A percentile compares a stretch with the other conserved stretches of the same genome.
phyloP scores from a whole-genome alignment of 164 flowering plant genomes.

The Magnolia officinalis region DNA sequence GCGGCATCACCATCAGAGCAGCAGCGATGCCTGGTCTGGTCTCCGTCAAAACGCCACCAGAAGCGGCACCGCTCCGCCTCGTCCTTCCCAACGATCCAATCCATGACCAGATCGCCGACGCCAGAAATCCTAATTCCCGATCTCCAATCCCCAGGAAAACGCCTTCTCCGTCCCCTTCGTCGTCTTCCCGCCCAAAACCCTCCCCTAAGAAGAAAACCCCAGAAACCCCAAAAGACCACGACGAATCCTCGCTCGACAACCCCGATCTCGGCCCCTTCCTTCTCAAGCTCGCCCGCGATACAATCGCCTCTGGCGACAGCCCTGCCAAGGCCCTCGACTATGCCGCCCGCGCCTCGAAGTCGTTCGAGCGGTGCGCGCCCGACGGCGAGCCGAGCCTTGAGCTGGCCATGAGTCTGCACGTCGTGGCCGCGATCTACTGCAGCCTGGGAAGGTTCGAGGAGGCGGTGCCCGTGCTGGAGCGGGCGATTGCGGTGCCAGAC shows the following conservation, averaged over 20 bases:
- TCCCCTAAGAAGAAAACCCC: constrained; percentile 56
- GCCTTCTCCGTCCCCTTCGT: constrained; percentile 61
- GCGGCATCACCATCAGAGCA: no score
- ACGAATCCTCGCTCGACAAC: constrained; percentile 79
- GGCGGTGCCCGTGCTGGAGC: constrained; percentile 84
- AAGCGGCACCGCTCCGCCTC: constrained; percentile 16
- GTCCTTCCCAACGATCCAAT: constrained; percentile 9
- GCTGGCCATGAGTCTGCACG: constrained; percentile 90
- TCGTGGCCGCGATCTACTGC: constrained; percentile 89
- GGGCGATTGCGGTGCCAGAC: constrained; percentile 76
- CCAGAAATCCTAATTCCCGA: constrained; percentile 24
- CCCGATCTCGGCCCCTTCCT: constrained; percentile 98
- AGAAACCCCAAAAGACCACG: constrained; percentile 25
- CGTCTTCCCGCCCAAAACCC: constrained; percentile 50
- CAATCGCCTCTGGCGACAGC: constrained; percentile 91
- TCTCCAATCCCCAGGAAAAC: constrained; percentile 49
- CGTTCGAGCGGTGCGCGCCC: constrained; percentile 73
- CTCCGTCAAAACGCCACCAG: constrained; percentile 20
- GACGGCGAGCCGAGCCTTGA: constrained; percentile 83
- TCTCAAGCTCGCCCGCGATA: constrained; percentile 82
- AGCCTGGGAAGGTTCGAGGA: constrained; percentile 90
- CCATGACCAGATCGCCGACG: constrained; percentile 16
- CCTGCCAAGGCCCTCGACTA: constrained; percentile 81
- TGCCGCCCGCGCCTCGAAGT: constrained; percentile 83
- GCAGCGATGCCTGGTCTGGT: constrained; percentile 20